Base-by-base conservation (phyloP, 352 stramenopile genomes). In the Pythium rhizo-oryzae region DNA sequence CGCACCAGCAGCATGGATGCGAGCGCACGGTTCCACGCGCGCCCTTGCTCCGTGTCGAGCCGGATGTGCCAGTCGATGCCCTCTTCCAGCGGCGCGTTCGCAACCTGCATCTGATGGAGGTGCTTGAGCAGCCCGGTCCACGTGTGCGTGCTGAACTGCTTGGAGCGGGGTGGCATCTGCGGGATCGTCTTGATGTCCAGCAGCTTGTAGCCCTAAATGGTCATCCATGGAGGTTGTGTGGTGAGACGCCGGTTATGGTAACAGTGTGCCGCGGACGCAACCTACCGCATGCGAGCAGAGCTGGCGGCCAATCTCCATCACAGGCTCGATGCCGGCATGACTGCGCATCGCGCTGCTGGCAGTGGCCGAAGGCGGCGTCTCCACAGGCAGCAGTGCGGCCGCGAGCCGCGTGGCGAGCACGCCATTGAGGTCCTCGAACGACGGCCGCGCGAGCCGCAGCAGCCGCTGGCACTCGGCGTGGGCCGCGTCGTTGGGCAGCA, bases 81-180 rank as follows among this genome's bases (percentile, higher is more conserved):
- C 71, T 90, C 80, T 64, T 92, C 82, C 35, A 90, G 70, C 2
- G 79, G 55, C 53, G 74, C 68, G 53, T 89, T 87, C 15, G 80
- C 69, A 35, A 92, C 57, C 77, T 92, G 84, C 84, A 91, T 92
- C 79, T 92, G 83, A 53, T 87, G 81, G 39, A 93, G 69, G 59
- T 90, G 77, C 61, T 91, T 91, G 41, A 92, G 70, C n/a, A 93
- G 69, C 1, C 84, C 85, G n/a, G 65, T 47, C 85, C 85, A 93
- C n/a, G 78, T 81, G 69, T 93, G 85, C 2, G 82, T 85, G 52
- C 75, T 91, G 37, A 92, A 93, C 55, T 82, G 69, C 57, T 91
- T 89, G 1, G 85, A 93, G 7, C 71, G 73, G 3, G 81, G 77
- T 4, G 85, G 79, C 82, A 93, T 90, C 59, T 88, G 67, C 12